A percentile compares a stretch with the other conserved stretches of the same genome.
These are phyloP conservation scores for Fusarium nodosum DNA, from an alignment of 2,329 filamentous ascomycete species.

Conservation along the genomic window DNA sequence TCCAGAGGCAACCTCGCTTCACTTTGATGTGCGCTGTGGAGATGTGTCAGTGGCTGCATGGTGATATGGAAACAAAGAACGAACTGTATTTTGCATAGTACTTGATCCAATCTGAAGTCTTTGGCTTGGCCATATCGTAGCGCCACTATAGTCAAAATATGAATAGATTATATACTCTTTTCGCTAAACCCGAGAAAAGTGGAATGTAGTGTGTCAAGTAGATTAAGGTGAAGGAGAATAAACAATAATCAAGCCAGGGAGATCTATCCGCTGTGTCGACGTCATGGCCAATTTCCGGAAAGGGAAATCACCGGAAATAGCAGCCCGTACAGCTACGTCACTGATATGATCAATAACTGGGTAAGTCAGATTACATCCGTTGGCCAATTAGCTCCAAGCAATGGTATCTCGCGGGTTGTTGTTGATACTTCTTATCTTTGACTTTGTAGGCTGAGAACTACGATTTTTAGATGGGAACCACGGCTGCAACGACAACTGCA, in stretches of 20 bases:
- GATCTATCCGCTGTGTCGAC: background rate
- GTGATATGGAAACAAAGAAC: background rate
- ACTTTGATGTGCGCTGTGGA: background rate
- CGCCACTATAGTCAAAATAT: rapidly evolving
- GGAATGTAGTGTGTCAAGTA: background rate
- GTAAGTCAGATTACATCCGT: too few species aligned
- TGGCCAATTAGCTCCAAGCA: too few species aligned
- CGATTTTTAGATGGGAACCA: rapidly evolving
- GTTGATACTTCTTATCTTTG: too few species aligned
- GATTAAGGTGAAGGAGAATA: background rate
- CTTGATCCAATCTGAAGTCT: background rate
- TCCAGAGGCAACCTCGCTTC: background rate
- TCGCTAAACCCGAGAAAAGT: background rate
- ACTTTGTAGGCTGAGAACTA: too few species aligned
- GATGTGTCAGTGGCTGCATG: background rate
- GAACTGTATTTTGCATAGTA: background rate
- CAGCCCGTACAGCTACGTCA: too few species aligned
- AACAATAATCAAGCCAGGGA: background rate
- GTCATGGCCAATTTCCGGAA: background rate
- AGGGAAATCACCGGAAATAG: too few species aligned
- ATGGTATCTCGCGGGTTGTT: too few species aligned
- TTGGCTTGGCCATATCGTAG: background rate
- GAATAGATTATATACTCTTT: background rate
- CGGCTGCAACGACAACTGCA: too few species aligned
- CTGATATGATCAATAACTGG: too few species aligned